Evolutionary conservation across 805 yeast genomes (phyloP).

Genomic region (Metschnikowia peoriensis): DNA sequence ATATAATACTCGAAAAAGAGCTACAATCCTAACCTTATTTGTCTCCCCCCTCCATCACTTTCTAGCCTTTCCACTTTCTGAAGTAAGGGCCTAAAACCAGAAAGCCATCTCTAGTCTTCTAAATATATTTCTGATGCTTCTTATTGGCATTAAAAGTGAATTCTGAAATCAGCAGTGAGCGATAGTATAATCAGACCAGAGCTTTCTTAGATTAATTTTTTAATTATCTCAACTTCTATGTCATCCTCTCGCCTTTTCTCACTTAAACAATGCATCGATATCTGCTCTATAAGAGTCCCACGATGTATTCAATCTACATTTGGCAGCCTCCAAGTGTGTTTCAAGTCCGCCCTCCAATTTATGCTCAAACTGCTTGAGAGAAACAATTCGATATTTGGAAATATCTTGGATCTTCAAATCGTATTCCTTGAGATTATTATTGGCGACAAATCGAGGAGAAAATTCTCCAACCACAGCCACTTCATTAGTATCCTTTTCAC

Average conservation of each 20-base stretch:
- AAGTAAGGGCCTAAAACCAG: no score
- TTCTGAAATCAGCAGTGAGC: not conserved
- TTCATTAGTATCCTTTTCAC: not conserved
- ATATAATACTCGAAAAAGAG: constrained; percentile 29
- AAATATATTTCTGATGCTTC: not conserved
- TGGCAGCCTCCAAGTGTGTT: not conserved
- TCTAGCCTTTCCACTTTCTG: no score
- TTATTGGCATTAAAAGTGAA: not conserved
- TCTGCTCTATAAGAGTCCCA: not conserved
- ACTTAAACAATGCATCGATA: not conserved
- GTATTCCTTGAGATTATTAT: not conserved
- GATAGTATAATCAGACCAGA: not conserved
- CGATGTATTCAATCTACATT: not conserved
- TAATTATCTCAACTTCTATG: not conserved
- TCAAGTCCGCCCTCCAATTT: not conserved
- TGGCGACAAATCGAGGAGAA: not conserved
- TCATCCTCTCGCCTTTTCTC: not conserved
- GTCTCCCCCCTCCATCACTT: constrained; percentile 22
- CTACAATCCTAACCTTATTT: constrained; percentile 33
- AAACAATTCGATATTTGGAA: not conserved
- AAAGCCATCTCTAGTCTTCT: no score
- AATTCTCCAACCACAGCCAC: not conserved
- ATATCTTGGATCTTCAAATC: not conserved
- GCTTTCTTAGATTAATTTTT: no score
- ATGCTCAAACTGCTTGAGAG: not conserved